Evolutionary conservation across 768 basidiomycete genomes (phyloP).

Genomic region (Baorangia bicolor): DNA sequence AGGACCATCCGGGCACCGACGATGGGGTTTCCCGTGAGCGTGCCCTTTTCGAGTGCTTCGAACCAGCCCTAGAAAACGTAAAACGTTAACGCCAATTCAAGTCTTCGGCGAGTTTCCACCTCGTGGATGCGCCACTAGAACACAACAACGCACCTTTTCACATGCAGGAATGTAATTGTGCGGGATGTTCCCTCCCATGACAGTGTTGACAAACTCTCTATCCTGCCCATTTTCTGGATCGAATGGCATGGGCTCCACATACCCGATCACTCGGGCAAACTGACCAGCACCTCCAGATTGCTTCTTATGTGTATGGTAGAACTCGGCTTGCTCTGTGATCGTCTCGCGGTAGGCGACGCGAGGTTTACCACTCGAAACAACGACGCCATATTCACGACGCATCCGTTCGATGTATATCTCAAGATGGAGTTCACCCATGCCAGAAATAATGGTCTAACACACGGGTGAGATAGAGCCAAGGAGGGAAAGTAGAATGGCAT

Average conservation of each 20-base stretch:
- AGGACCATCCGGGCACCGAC: conserved; percentile 84
- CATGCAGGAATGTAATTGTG: conserved; percentile 90
- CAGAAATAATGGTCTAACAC: conserved; percentile 91
- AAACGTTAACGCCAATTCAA: neutral
- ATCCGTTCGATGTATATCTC: conserved; percentile 99
- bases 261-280: conserved; percentile 89
- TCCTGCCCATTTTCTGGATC: conserved; percentile 81
- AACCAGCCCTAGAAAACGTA: conserved; percentile 72
- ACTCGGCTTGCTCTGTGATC: conserved; percentile 76
- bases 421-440: conserved; percentile 98
- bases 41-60: conserved; percentile 90
- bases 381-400: conserved; percentile 94
- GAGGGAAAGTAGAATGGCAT: neutral
- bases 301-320: conserved; percentile 95
- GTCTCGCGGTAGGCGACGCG: conserved; percentile 97
- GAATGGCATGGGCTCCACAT: conserved; percentile 83
- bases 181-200: conserved; percentile 93
- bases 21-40: conserved; percentile 84
- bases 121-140: neutral
- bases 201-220: conserved; percentile 76
- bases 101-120: neutral
- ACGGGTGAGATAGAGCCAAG: neutral
- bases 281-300: conserved; percentile 98
- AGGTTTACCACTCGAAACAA: conserved; percentile 92
- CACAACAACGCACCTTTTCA: conserved; percentile 65